Evolutionary conservation across 192 early-diverging fungal genomes (phyloP).

Genomic region (Mortierella antarctica): DNA sequence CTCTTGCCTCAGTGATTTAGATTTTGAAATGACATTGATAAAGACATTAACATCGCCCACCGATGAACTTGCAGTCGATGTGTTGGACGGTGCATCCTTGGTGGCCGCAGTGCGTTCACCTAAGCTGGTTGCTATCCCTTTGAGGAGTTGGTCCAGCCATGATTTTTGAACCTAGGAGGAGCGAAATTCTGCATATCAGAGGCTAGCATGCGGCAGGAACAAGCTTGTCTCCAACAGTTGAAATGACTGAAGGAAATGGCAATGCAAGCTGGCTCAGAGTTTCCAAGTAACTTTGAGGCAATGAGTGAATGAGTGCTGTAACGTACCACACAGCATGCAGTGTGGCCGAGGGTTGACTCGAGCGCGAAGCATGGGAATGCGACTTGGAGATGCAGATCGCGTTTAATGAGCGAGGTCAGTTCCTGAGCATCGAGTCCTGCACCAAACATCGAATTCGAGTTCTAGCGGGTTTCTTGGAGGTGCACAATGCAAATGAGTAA

Average conservation of each 20-base stretch:
- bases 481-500: background rate
- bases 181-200: background rate
- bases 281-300: background rate
- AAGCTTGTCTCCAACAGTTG: background rate
- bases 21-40: constrained; percentile 47
- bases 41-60: constrained; percentile 46
- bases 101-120: background rate
- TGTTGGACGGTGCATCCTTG: background rate
- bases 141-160: constrained; percentile 43
- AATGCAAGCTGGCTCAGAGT: background rate
- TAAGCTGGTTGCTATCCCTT: constrained; percentile 28
- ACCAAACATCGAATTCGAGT: constrained; percentile 27
- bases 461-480: too few relatives aligned
- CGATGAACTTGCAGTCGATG: background rate
- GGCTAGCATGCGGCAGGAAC: background rate
- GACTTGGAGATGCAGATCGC: constrained; percentile 63
- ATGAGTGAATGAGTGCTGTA: background rate
- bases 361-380: constrained; percentile 67
- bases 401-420: constrained; percentile 52
- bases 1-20: constrained; percentile 23
- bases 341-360: constrained; percentile 55
- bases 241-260: background rate
- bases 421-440: constrained; percentile 38
- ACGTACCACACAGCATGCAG: constrained; percentile 66
- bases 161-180: constrained; percentile 31